Evolutionary conservation across 305 asterid species (phyloP).

Genomic region (Fraxinus velutina): DNA sequence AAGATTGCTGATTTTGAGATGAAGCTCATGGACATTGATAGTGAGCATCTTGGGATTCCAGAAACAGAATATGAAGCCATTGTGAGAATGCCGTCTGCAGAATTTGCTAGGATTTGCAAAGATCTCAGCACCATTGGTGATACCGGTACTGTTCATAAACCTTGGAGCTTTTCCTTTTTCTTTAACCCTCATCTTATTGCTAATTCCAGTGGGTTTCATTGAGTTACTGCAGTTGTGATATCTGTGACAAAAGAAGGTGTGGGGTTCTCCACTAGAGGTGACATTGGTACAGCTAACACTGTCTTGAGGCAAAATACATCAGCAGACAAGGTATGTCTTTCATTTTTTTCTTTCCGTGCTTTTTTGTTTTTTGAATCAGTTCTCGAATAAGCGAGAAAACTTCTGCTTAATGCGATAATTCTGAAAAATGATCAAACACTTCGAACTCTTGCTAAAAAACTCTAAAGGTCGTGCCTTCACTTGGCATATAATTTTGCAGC

Average conservation of each 20-base stretch:
- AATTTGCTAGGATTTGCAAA: constrained; percentile 80
- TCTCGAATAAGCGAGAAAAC: background rate
- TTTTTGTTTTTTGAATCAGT: background rate
- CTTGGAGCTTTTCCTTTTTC: background rate
- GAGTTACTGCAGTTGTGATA: constrained; percentile 59
- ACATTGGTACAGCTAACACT: constrained; percentile 77
- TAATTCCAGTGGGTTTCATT: background rate
- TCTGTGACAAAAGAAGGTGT: constrained; percentile 97
- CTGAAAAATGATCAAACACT: background rate
- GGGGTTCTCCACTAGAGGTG: constrained; percentile 90
- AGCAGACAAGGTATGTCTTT: constrained; percentile 60
- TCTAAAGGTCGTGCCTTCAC: background rate
- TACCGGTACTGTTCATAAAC: constrained; percentile 43
- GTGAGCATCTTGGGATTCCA: constrained; percentile 87
- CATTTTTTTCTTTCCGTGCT: background rate
- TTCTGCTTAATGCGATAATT: background rate
- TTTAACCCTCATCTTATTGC: background rate
- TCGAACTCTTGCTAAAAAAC: background rate
- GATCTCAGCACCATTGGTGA: constrained; percentile 94
- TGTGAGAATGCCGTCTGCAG: constrained; percentile 90
- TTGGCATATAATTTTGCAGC: constrained; percentile 44
- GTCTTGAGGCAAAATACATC: constrained; percentile 86
- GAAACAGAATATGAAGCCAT: constrained; percentile 91
- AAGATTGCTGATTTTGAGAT: constrained; percentile 91
- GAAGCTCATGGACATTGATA: constrained; percentile 96